A percentile compares a stretch with the other conserved stretches of the same genome.
phyloP scores from a whole-genome alignment of 768 basidiomycete species.

The Mycena kentingensis region DNA sequence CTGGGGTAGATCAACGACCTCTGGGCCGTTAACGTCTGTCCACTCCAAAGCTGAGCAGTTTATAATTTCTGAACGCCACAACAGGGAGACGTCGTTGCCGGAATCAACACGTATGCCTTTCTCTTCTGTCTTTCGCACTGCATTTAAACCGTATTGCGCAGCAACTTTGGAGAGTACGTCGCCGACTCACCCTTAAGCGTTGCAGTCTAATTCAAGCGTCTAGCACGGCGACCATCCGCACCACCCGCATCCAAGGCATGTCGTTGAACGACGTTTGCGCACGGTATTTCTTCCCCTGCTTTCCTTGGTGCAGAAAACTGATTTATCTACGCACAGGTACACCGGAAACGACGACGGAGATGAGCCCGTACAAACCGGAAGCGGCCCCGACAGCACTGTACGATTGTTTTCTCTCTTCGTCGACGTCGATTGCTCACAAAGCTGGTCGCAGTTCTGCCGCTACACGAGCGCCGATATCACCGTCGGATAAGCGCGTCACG shows the following conservation, averaged over 20 bases:
- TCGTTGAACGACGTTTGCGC: too few species aligned
- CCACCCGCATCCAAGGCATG: slow-evolving; percentile 6
- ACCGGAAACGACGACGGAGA: too few species aligned
- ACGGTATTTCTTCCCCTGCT: too few species aligned
- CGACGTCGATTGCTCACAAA: too few species aligned
- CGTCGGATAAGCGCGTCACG: too few species aligned
- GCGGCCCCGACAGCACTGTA: too few species aligned
- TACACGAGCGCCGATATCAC: too few species aligned
- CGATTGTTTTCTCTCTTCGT: too few species aligned
- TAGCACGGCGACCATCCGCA: slow-evolving; percentile 12
- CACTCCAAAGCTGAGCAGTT: background rate
- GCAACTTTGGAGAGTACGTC: slow-evolving; percentile 3
- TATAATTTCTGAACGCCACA: background rate
- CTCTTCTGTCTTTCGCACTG: background rate
- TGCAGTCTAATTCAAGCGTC: background rate
- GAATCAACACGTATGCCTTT: slow-evolving; percentile 7
- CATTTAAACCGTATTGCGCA: background rate
- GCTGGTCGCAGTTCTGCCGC: too few species aligned
- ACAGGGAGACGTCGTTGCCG: slow-evolving; percentile 3
- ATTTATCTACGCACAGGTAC: too few species aligned
- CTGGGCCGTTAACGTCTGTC: slow-evolving; percentile 8
- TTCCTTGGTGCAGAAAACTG: too few species aligned
- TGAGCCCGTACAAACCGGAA: too few species aligned
- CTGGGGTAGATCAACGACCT: slow-evolving; percentile 16
- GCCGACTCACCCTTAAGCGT: background rate